Evolutionary conservation across 1,284 basidiomycete genomes (phyloP).

Genomic region (Moniliella sp.): DNA sequence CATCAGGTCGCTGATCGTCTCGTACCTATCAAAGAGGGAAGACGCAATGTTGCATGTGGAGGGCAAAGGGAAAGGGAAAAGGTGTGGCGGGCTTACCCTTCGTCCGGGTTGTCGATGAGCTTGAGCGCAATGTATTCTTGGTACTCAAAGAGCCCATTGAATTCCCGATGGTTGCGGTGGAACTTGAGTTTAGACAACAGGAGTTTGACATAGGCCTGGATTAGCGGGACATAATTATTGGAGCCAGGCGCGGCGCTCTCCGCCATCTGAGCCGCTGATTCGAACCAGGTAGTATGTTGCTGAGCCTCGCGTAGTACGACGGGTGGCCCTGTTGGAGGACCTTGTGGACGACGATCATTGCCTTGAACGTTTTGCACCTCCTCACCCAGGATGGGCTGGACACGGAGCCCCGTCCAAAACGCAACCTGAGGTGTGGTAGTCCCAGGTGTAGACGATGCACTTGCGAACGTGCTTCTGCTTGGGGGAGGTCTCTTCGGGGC

Average conservation of each 20-base stretch:
- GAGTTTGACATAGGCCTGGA: constrained; percentile 28
- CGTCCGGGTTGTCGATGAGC: constrained; percentile 33
- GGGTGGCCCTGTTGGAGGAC: constrained; percentile 31
- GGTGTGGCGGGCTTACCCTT: constrained; percentile 6
- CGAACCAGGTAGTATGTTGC: constrained; percentile 31
- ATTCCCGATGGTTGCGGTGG: constrained; percentile 32
- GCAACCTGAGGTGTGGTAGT: constrained; percentile 29
- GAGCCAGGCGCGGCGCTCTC: constrained; percentile 37
- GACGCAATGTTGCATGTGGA: no score
- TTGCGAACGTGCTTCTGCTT: constrained; percentile 34
- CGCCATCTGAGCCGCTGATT: constrained; percentile 25
- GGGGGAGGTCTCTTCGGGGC: constrained; percentile 29
- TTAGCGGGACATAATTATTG: constrained; percentile 29
- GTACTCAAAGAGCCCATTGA: constrained; percentile 33
- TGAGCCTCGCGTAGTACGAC: constrained; percentile 26
- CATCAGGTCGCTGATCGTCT: constrained; percentile 34
- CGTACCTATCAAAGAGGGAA: constrained; percentile 12
- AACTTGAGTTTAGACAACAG: constrained; percentile 32
- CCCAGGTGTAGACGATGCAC: constrained; percentile 33
- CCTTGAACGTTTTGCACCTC: constrained; percentile 33
- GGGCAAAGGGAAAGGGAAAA: background rate
- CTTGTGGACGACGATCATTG: constrained; percentile 31
- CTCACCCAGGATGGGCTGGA: constrained; percentile 30
- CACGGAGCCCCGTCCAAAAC: constrained; percentile 28
- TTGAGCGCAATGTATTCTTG: constrained; percentile 33